Percentiles rank a stretch among this genome's conserved stretches.
Evolutionary conservation across 257 asterid species (phyloP).

Genomic region (Cordia subcordata): DNA sequence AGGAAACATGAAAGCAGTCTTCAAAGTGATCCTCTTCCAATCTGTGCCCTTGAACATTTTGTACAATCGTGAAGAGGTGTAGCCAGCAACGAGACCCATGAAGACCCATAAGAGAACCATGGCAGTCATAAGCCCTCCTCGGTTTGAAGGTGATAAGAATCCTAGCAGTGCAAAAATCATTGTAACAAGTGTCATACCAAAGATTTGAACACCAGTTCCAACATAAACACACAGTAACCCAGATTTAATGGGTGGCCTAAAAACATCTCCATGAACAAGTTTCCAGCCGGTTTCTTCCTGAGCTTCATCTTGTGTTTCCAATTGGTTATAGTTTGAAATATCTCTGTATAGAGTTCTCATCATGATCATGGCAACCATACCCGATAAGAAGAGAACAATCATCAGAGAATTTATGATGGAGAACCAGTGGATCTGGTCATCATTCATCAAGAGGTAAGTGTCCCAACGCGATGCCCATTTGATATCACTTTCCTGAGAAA

Average conservation of each 20-base stretch:
- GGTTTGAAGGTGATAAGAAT: constrained; percentile 82
- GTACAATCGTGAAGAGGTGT: constrained; percentile 71
- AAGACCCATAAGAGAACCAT: constrained; percentile 90
- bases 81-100: constrained; percentile 83
- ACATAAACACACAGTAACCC: constrained; percentile 75
- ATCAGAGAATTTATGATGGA: constrained; percentile 86
- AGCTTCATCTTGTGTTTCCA: constrained; percentile 89
- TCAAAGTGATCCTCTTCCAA: constrained; percentile 75
- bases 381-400: constrained; percentile 92
- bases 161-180: constrained; percentile 82
- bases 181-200: constrained; percentile 83
- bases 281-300: constrained; percentile 97
- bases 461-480: constrained; percentile 98
- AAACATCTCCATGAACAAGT: constrained; percentile 87
- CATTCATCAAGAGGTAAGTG: constrained; percentile 92
- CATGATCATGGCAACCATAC: constrained; percentile 97
- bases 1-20: constrained; percentile 85
- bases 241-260: constrained; percentile 56
- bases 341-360: constrained; percentile 89
- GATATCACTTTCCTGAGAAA: constrained; percentile 60
- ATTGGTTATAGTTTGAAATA: constrained; percentile 81
- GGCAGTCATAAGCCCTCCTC: constrained; percentile 94
- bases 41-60: constrained; percentile 80
- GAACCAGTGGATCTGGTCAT: constrained; percentile 92
- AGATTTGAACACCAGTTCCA: constrained; percentile 80